Percentiles rank a stretch among this genome's conserved stretches.
phyloP scores from a whole-genome alignment of 2,329 filamentous ascomycete species.

The Chrysoporthe cubensis region DNA sequence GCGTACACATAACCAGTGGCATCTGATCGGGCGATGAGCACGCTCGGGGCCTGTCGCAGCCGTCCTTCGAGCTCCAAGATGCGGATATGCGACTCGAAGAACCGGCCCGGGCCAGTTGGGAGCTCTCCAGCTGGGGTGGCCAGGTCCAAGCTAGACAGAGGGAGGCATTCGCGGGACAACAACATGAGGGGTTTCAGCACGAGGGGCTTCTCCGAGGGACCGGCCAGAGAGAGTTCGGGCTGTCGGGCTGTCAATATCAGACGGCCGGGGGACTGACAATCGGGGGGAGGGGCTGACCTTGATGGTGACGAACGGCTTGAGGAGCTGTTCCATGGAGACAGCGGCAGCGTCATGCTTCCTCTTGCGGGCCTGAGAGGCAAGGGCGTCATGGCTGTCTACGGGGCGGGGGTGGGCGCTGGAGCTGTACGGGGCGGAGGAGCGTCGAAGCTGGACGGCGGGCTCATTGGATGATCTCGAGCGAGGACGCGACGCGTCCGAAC shows the following conservation, averaged over 20 bases:
- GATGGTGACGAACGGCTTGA: slow-evolving; percentile 56
- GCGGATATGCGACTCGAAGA: slow-evolving; percentile 65
- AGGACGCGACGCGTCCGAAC: slow-evolving; percentile 55
- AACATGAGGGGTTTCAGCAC: slow-evolving; percentile 65
- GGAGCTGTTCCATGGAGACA: slow-evolving; percentile 53
- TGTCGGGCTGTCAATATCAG: slow-evolving; percentile 29
- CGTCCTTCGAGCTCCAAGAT: slow-evolving; percentile 67
- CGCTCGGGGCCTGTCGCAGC: slow-evolving; percentile 59
- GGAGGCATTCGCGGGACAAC: slow-evolving; percentile 62
- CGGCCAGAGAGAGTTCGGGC: slow-evolving; percentile 26
- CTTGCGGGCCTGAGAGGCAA: slow-evolving; percentile 38
- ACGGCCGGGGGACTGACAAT: background rate
- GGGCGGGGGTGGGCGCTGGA: slow-evolving; percentile 44
- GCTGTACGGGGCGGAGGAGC: slow-evolving; percentile 44
- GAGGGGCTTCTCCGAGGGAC: slow-evolving; percentile 50
- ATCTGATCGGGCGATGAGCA: slow-evolving; percentile 66
- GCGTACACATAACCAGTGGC: slow-evolving; percentile 59
- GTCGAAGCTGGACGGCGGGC: slow-evolving; percentile 38
- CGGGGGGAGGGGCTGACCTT: slow-evolving; percentile 44
- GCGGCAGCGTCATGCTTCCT: slow-evolving; percentile 43
- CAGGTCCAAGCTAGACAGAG: slow-evolving; percentile 66
- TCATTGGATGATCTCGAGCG: slow-evolving; percentile 32
- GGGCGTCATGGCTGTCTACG: slow-evolving; percentile 37
- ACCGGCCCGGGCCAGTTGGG: slow-evolving; percentile 49
- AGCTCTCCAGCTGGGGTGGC: slow-evolving; percentile 53